Conservation (phyloP, 2,329 filamentous ascomycete genomes). For the Aschersonia sp. region DNA sequence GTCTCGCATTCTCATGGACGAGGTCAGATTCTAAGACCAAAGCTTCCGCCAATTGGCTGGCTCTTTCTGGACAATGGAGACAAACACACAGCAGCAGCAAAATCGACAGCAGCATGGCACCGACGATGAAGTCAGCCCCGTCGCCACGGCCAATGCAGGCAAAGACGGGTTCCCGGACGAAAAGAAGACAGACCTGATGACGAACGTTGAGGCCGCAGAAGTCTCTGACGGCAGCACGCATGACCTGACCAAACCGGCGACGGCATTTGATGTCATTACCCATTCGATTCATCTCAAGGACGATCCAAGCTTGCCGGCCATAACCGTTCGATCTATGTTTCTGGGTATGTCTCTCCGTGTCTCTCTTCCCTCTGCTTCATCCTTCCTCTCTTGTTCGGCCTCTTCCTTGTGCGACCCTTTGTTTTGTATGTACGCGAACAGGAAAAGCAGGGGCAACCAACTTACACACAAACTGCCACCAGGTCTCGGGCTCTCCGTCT, state of each 20-base stretch:
- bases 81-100: not conserved
- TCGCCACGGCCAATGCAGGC: not conserved
- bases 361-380: not conserved
- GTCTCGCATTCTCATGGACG: not conserved
- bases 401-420: not conserved
- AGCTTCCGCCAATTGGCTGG: not conserved
- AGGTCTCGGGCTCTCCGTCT: constrained; percentile 9
- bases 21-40: not conserved
- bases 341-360: constrained; percentile 6
- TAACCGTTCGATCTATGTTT: constrained; percentile 10
- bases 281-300: constrained; percentile 12
- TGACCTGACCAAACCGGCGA: not conserved
- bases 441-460: not conserved
- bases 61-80: not conserved
- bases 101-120: not conserved
- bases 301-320: constrained; percentile 9
- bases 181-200: not conserved
- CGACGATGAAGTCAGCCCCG: not conserved
- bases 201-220: not conserved
- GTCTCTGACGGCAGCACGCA: not conserved
- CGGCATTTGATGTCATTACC: constrained; percentile 5
- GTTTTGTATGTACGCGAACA: no score
- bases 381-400: not conserved
- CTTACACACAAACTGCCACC: not conserved
- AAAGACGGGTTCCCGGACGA: not conserved